Base-by-base conservation (phyloP, 2,329 filamentous ascomycete species). In the Graphiopsis chlorocephala region DNA sequence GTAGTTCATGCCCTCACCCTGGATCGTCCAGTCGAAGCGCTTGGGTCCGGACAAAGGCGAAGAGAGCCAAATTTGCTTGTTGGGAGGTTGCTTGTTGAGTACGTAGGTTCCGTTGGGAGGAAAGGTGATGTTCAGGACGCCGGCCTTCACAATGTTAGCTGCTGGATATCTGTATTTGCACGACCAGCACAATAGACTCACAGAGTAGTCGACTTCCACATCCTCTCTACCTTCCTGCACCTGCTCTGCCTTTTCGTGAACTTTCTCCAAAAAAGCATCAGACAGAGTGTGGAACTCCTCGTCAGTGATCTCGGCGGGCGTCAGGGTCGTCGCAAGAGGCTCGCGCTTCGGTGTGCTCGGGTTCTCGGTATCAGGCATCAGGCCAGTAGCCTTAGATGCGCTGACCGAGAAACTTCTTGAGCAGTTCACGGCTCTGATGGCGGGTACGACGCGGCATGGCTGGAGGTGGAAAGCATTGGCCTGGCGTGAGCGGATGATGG, bases 31-130 rank as follows among this genome's bases (percentile, higher is more conserved):
- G 78, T 98, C 93, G 81, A 90, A 99, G 65, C 94, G 89, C 80
- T 97, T 97, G 15, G 95, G 95, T 0, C 95, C 95, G 6, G 91
- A 93, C 62, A 92, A 82, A 4, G 95, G 95, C 50, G 92, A 96
- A 42, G 92, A 95, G 53, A 98, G 87, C 95, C 95, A 99, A 75
- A 99, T 97, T 73, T 89, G 95, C 83, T 93, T 95, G 83, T 97
- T 98, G 23, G 94, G 93, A 0, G 95, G 95, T 78, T 99, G 95
- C 79, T 99, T 99, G 86, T 99, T 99, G 80, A 99, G 85, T 66
- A 99, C 91, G 76, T 96, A 99, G 31, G 87, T 94, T 67, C 93
- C 93, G 59, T 87, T 82, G 14, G 84, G 81, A 1, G 87, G 86
- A 71, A 91, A 86, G 7, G 81, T 83, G 73, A 98, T 83, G 68